Evolutionary conservation across 2,329 filamentous ascomycete genomes (phyloP).

Genomic region (Fusarium cyanostomum): DNA sequence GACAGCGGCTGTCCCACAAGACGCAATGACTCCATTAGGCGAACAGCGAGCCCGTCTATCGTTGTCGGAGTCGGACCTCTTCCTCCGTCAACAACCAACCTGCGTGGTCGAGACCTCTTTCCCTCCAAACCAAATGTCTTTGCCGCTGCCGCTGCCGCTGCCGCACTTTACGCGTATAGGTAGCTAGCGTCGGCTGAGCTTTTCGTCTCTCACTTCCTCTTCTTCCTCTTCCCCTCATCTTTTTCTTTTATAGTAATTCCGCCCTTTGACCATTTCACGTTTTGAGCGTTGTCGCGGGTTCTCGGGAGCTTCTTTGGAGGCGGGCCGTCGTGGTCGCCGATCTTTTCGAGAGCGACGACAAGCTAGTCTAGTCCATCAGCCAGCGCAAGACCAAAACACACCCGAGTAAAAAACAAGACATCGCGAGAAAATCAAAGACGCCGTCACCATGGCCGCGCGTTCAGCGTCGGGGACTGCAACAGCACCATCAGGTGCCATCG

Average conservation of each 20-base stretch:
- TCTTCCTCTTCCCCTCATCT: constrained; percentile 5
- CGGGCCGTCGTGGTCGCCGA: constrained; percentile 14
- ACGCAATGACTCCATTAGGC: constrained; percentile 1
- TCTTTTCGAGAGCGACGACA: neutral
- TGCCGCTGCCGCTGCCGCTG: neutral
- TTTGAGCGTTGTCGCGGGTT: constrained; percentile 12
- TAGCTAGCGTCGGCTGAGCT: neutral
- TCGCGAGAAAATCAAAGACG: neutral
- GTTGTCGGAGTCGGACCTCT: constrained; percentile 11
- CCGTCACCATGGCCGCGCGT: constrained; percentile 29
- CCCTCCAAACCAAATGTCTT: no score
- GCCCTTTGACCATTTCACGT: constrained; percentile 4
- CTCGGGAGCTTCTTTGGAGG: constrained; percentile 20
- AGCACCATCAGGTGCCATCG: constrained; percentile 37
- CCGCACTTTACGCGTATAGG: neutral
- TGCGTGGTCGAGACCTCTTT: constrained; percentile 5
- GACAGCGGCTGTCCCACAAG: constrained; percentile 14
- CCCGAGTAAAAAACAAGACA: neutral
- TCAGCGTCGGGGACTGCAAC: constrained; percentile 24
- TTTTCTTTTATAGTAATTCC: neutral
- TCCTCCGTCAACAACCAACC: constrained; percentile 15
- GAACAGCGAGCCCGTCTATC: constrained; percentile 6
- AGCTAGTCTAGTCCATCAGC: constrained; percentile 1
- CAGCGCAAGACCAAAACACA: constrained; percentile 5
- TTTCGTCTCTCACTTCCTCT: neutral